Percentiles rank a stretch among this genome's conserved stretches.
Conservation (phyloP, 768 basidiomycete species). For the Cyclocybe aegerita region DNA sequence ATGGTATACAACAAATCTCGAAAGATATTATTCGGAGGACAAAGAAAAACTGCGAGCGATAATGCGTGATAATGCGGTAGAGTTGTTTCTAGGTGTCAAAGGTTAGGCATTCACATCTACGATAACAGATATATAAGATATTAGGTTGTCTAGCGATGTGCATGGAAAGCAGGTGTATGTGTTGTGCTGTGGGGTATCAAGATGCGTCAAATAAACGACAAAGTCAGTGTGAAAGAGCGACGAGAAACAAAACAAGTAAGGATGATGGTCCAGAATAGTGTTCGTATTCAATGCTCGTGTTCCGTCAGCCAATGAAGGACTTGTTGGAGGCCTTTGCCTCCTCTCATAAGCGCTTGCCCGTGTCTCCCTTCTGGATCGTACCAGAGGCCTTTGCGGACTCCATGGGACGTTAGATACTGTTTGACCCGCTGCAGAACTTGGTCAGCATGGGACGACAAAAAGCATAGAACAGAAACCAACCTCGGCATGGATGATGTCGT, state of each 20-base stretch:
- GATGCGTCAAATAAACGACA: background rate
- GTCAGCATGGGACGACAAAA: background rate
- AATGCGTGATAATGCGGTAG: constrained; percentile 48
- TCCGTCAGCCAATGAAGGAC: constrained; percentile 65
- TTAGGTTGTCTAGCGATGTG: background rate
- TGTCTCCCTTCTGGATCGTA: constrained; percentile 64
- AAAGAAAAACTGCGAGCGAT: constrained; percentile 40
- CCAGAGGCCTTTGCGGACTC: constrained; percentile 63
- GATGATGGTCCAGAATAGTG: background rate
- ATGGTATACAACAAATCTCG: constrained; percentile 62
- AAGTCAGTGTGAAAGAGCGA: background rate
- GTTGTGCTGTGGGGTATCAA: background rate
- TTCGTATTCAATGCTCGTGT: constrained; percentile 11
- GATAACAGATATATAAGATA: background rate
- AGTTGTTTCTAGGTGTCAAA: constrained; percentile 41
- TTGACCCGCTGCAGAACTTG: constrained; percentile 54
- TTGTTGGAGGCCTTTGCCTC: constrained; percentile 49
- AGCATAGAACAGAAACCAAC: constrained; percentile 36
- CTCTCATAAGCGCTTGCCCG: constrained; percentile 56
- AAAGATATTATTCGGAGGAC: constrained; percentile 45
- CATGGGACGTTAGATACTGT: constrained; percentile 75
- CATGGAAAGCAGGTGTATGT: background rate
- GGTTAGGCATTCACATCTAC: background rate
- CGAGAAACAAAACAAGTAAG: too few relatives aligned
- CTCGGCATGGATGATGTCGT: constrained; percentile 73